Base-by-base conservation (phyloP, 164 flowering plant genomes). In the Brasenia schreberi region DNA sequence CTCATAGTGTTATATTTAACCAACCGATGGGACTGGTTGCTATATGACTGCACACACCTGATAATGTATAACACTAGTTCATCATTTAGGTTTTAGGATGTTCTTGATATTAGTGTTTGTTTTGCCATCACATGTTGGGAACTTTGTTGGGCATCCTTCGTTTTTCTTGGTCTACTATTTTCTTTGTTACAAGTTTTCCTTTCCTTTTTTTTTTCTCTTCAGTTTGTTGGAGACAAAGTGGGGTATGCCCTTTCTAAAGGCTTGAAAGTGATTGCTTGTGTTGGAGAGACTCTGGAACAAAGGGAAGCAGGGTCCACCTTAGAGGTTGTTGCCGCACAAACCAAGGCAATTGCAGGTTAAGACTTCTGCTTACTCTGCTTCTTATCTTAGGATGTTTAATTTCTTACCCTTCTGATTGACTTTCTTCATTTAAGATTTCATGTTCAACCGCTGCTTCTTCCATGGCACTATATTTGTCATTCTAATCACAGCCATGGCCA, bases 281-380 rank as follows among this genome's bases (percentile, higher is more conserved):
- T 86, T 64, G 91, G 91, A 27, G 91, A 84, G 77, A 84, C 84
- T 45, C 87, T 86, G 53, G 88, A 86, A 75, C 85, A 84, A 75
- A 76, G 87, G 12, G 91, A 86, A 73, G 66, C 85, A 33, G 91
- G 88, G 66, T 65, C 83, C 49, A 86, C 87, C 1, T 65, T 84
- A 78, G 82, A 75, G 16, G 81, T 86, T 67, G 88, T 84, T 75
- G 84, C 88, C 71, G 87, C 81, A 42, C 88, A 86, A 76, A 86
- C 84, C 18, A 86, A 83, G 77, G 84, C 87, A 49, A 85, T 85
- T 72, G 84, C 86, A 66, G 87, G 90, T 85, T 7, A 45, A 7
- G 7, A 45, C 11, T 7, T 7, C 12, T 7, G 11, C 5, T 45
- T 45, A 7, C 2, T 45, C 53, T 7, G 7, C 12, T 7, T 5